Conservation (phyloP, 768 basidiomycete genomes). For the Chalciporus sphaerocephalus region DNA sequence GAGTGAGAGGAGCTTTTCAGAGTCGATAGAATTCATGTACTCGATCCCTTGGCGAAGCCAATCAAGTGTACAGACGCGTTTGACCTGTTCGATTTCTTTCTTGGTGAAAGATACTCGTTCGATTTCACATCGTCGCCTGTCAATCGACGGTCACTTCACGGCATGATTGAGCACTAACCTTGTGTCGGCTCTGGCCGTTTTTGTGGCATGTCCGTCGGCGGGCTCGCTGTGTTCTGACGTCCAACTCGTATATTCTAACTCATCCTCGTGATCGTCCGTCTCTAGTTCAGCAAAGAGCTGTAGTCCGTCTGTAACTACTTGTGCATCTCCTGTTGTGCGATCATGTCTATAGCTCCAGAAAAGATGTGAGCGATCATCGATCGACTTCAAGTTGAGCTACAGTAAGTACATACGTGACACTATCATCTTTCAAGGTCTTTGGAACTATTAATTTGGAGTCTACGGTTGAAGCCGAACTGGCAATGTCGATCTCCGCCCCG, state of each 20-base stretch:
- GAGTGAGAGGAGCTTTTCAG: not conserved
- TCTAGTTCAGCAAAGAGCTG: too few relatives aligned
- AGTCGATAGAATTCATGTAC: not conserved
- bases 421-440: not conserved
- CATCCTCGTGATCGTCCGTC: too few relatives aligned
- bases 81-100: not conserved
- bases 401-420: not conserved
- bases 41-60: not conserved
- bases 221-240: too few relatives aligned
- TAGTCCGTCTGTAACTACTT: not conserved
- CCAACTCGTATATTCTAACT: too few relatives aligned
- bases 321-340: not conserved
- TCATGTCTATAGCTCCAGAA: too few relatives aligned
- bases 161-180: too few relatives aligned
- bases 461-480: not conserved
- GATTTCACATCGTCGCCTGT: not conserved
- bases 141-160: too few relatives aligned
- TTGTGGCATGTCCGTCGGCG: too few relatives aligned
- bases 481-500: not conserved
- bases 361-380: not conserved
- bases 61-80: not conserved
- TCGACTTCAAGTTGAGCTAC: not conserved
- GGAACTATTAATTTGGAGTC: too few relatives aligned
- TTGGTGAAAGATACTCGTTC: not conserved
- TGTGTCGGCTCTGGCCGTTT: too few relatives aligned